Evolutionary conservation across 306 rosid genomes (phyloP), one percentile per base, ranked within the genome.

Genomic region (Cicer bijugum): DNA sequence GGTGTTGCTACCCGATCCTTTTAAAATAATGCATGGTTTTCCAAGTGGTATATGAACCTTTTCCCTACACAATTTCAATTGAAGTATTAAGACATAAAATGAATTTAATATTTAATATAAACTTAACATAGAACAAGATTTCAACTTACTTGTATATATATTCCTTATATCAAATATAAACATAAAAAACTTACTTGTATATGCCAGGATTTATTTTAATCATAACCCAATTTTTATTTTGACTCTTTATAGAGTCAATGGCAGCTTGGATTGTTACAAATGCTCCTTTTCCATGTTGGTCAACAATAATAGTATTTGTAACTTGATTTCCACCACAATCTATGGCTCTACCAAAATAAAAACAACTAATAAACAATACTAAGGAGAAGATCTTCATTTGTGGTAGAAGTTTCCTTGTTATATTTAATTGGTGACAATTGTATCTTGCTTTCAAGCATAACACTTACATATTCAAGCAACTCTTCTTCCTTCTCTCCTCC

Each of bases 201-300:
- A 33, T 50, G 62, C 82, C 87, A 9, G 59, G 40, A 37, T 46
- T 67, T 9, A 86, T 75, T 7, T 67, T 69, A 50, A 86, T 4
- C 38, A 72, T 55, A 48, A 84, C 14, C 83, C 88, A 86, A 35
- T 10, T 14, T 12, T 17, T 23, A 35, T 59, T 86, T 39, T 42
- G 17, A 0, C 9, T 2, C 15, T 80, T 80, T n/a, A 86, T 43
- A 6, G 84, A 83, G 61, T 86, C 75, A 70, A 86, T 75, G 56
- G 87, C 90, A 44, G 57, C 83, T 76, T 86, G 87, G 15, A 86
- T 40, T 17, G 80, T 78, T 4, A 6, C 12, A 58, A 83, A 86
- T 14, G 53, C 33, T 61, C 84, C 87, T 2, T 12, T 16, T 2
- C 81, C 79, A 0, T 40, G 45, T 53, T 56, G 64, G 8, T 78